These are phyloP conservation scores for Phyllosticta capitalensis DNA, from an alignment of 2,329 filamentous ascomycete genomes.

Conservation along the genomic window DNA sequence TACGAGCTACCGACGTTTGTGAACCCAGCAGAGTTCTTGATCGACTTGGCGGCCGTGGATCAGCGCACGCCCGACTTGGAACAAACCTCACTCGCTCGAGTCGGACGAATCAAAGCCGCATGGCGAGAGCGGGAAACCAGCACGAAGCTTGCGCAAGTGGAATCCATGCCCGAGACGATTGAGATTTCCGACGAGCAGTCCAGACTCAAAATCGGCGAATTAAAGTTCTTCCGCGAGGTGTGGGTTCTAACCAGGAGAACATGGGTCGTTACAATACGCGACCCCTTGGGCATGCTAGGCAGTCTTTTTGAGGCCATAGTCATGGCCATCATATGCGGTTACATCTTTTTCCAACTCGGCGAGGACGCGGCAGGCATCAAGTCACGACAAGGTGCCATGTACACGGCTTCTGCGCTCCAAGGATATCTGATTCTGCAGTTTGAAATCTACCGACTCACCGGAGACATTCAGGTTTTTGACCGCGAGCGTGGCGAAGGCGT, in stretches of 20 bases:
- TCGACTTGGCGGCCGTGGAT: constrained; percentile 66
- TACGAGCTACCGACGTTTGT: constrained; percentile 59
- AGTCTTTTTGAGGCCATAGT: constrained; percentile 59
- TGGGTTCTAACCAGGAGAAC: constrained; percentile 59
- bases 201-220: background rate
- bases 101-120: constrained; percentile 44
- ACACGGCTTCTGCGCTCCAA: constrained; percentile 61
- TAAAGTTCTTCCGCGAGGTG: constrained; percentile 44
- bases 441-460: constrained; percentile 64
- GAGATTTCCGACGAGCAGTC: background rate
- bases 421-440: constrained; percentile 69
- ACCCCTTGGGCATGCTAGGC: constrained; percentile 65
- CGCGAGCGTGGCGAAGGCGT: constrained; percentile 65
- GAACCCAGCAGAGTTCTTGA: constrained; percentile 68
- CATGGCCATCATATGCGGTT: constrained; percentile 61
- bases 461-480: constrained; percentile 68
- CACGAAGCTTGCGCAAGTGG: background rate
- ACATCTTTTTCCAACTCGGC: constrained; percentile 56
- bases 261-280: constrained; percentile 62
- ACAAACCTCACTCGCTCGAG: constrained; percentile 46
- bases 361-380: constrained; percentile 61
- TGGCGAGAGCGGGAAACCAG: constrained; percentile 1
- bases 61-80: constrained; percentile 61
- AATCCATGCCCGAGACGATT: background rate
- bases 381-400: constrained; percentile 63